These are phyloP conservation scores for Theileria parva DNA, from an alignment of 169 alveolate genomes.

Conservation along the genomic window DNA sequence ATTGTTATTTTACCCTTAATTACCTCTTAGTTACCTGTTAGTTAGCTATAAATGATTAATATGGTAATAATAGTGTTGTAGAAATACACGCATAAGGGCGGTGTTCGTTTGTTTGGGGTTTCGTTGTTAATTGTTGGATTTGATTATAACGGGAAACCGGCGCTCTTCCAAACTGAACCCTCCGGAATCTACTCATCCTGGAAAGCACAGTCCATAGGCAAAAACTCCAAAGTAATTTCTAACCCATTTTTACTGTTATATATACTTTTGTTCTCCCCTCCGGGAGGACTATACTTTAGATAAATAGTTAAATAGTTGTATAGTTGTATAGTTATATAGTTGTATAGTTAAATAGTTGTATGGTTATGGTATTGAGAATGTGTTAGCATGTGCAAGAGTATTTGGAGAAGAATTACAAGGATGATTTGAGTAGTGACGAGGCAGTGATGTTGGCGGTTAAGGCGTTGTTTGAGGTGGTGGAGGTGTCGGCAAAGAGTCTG, in stretches of 20 bases:
- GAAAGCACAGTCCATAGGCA: conserved; percentile 98
- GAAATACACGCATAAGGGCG: conserved; percentile 96
- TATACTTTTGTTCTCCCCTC: no score
- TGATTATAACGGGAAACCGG: conserved; percentile 86
- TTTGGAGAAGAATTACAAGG: conserved; percentile 91
- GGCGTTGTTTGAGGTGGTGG: conserved; percentile 92
- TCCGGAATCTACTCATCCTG: conserved; percentile 96
- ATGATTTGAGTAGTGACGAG: conserved; percentile 85
- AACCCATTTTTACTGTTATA: no score
- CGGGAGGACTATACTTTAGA: no score
- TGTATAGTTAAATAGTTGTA: no score
- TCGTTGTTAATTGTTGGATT: conserved; percentile 94
- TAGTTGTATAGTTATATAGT: no score
- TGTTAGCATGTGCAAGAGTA: conserved; percentile 86
- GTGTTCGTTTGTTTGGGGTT: conserved; percentile 99
- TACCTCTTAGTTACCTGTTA: no score
- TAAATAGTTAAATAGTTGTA: no score
- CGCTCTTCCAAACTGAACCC: conserved; percentile 96
- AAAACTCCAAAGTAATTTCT: conserved; percentile 86
- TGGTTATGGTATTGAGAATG: not conserved
- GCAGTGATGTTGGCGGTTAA: conserved; percentile 89
- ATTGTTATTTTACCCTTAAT: no score
- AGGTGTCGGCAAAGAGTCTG: conserved; percentile 83
- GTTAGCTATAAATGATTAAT: no score
- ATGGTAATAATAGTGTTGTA: no score